Conservation (phyloP, 2,329 filamentous ascomycete genomes). For the Sporothrix dimorphospora region DNA sequence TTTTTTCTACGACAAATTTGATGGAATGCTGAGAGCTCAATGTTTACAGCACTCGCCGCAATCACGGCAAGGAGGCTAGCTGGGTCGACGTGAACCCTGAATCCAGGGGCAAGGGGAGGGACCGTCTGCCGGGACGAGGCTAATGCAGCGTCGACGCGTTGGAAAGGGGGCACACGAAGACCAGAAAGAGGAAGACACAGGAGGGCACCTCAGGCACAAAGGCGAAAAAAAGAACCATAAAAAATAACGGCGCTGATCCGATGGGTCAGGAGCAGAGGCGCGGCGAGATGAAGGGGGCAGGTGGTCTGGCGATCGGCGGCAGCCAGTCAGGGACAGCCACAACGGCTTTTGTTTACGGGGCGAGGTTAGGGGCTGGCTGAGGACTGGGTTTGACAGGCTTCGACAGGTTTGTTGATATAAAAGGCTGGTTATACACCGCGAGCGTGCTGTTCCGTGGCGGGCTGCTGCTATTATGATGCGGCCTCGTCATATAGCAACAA, state of each 20-base stretch:
- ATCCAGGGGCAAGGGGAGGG: neutral
- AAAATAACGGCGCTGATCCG: slow-evolving; percentile 22
- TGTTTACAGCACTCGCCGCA: neutral
- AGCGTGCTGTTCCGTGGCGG: neutral
- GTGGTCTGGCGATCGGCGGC: slow-evolving; percentile 1
- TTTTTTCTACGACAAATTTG: neutral
- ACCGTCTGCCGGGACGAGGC: slow-evolving; percentile 4
- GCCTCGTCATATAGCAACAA: slow-evolving; percentile 21
- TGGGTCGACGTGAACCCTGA: slow-evolving; percentile 10
- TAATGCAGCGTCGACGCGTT: slow-evolving; percentile 22
- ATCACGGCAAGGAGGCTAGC: neutral
- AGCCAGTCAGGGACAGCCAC: neutral
- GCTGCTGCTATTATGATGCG: neutral
- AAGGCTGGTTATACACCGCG: slow-evolving; percentile 10
- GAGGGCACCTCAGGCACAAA: neutral
- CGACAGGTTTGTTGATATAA: slow-evolving; percentile 13
- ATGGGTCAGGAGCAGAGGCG: slow-evolving; percentile 8
- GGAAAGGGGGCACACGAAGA: slow-evolving; percentile 12
- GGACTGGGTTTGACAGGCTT: too few species aligned
- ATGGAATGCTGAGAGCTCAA: neutral
- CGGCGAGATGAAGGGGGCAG: slow-evolving; percentile 18
- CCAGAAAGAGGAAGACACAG: neutral
- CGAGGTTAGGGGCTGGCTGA: neutral
- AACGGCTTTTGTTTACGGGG: slow-evolving; percentile 24
- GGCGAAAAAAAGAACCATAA: neutral